Percentiles rank a stretch among this genome's conserved stretches.
These are phyloP conservation scores for Phlebiopsis gigantea DNA, from an alignment of 768 basidiomycete species.

Conservation along the genomic window DNA sequence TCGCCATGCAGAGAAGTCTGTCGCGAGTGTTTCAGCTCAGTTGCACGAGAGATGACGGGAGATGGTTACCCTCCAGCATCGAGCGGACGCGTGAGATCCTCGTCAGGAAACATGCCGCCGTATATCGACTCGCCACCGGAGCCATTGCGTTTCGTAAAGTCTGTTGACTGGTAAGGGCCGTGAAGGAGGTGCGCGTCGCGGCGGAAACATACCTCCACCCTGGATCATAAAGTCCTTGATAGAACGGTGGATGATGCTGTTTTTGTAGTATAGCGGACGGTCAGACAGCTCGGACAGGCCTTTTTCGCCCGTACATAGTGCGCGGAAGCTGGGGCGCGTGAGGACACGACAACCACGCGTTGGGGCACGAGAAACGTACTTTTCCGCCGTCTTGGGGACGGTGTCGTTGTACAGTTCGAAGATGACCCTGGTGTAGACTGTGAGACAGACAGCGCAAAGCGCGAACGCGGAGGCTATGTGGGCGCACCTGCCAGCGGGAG, in stretches of 20 bases:
- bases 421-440: slow-evolving; percentile 43
- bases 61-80: slow-evolving; percentile 56
- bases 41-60: background rate
- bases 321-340: slow-evolving; percentile 58
- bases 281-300: slow-evolving; percentile 61
- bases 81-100: slow-evolving; percentile 59
- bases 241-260: slow-evolving; percentile 70
- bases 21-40: background rate
- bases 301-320: slow-evolving; percentile 81
- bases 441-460: background rate
- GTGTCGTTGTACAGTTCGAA: slow-evolving; percentile 74
- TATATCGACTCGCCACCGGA: slow-evolving; percentile 82
- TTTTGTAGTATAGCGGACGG: slow-evolving; percentile 80
- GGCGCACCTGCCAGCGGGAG: slow-evolving; percentile 50
- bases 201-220: slow-evolving; percentile 53
- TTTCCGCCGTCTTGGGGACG: slow-evolving; percentile 74
- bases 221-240: slow-evolving; percentile 80
- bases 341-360: background rate
- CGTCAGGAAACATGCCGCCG: slow-evolving; percentile 70
- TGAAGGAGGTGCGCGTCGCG: background rate
- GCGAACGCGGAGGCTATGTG: background rate
- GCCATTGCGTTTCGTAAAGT: slow-evolving; percentile 78
- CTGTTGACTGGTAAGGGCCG: slow-evolving; percentile 27
- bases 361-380: slow-evolving; percentile 39
- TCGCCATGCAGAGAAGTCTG: slow-evolving; percentile 81